Percentiles rank a stretch among this genome's conserved stretches.
Evolutionary conservation across 1,284 basidiomycete genomes (phyloP).

Genomic region (Malassezia vespertilionis): DNA sequence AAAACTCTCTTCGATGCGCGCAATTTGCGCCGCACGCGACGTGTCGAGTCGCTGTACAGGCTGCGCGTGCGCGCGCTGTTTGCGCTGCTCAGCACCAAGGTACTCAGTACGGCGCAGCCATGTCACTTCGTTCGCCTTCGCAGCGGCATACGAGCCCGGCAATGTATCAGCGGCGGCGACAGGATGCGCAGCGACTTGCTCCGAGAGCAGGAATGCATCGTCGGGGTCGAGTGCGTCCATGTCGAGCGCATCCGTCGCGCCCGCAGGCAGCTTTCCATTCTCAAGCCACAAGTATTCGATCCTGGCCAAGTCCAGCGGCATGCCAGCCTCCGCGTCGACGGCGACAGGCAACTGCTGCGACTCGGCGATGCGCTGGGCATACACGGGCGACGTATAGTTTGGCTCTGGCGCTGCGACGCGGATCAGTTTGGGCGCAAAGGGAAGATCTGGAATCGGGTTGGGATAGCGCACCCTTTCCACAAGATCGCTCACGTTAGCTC

Average conservation of each 20-base stretch:
- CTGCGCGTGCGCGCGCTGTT: constrained; percentile 23
- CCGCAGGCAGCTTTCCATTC: constrained; percentile 13
- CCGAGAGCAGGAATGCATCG: constrained; percentile 38
- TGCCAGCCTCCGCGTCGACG: constrained; percentile 43
- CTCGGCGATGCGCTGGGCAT: constrained; percentile 33
- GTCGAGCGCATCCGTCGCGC: constrained; percentile 20
- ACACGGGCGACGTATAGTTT: constrained; percentile 38
- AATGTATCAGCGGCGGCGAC: background rate
- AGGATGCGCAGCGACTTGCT: constrained; percentile 10
- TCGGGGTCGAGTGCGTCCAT: constrained; percentile 25
- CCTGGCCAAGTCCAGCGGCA: constrained; percentile 39
- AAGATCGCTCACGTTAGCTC: constrained; percentile 25
- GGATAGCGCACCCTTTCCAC: constrained; percentile 45
- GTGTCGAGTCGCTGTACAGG: constrained; percentile 36
- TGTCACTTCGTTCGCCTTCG: constrained; percentile 32
- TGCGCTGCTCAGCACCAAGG: constrained; percentile 34
- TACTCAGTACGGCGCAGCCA: constrained; percentile 46
- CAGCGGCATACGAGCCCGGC: background rate
- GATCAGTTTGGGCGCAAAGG: constrained; percentile 43
- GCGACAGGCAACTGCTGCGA: constrained; percentile 35
- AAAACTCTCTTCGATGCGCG: constrained; percentile 39
- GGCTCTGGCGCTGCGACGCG: constrained; percentile 28
- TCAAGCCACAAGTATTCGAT: constrained; percentile 39
- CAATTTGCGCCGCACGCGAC: constrained; percentile 32
- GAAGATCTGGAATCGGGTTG: constrained; percentile 45